A percentile compares a stretch with the other conserved stretches of the same genome.
phyloP scores from a whole-genome alignment of 1,139 yeast species.

The Groenewaldozyma sp. region DNA sequence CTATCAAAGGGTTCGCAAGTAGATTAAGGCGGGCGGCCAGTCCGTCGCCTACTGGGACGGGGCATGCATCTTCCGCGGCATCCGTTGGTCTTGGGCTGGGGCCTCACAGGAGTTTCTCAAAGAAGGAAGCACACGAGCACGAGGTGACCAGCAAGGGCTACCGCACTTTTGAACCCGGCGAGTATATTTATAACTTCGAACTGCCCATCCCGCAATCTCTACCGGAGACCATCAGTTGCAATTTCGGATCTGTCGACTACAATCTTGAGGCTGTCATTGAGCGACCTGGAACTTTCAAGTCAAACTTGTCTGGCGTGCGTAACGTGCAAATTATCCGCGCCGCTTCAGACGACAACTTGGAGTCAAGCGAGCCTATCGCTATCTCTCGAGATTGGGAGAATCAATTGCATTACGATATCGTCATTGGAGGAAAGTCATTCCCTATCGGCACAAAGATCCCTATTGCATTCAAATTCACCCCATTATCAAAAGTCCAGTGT shows the following conservation, averaged over 20 bases:
- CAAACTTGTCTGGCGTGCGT: conserved; percentile 54
- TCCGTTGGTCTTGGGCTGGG: conserved; percentile 13
- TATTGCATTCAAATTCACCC: conserved; percentile 71
- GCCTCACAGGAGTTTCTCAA: conserved; percentile 19
- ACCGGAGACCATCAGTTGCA: conserved; percentile 72
- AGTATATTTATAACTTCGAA: conserved; percentile 85
- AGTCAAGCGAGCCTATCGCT: conserved; percentile 88
- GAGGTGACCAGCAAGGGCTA: conserved; percentile 27
- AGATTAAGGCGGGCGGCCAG: conserved; percentile 16
- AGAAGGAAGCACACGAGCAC: conserved; percentile 25
- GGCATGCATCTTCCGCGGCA: conserved; percentile 7
- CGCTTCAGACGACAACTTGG: conserved; percentile 69
- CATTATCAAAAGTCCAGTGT: conserved; percentile 76
- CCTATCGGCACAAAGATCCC: conserved; percentile 79
- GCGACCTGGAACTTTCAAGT: conserved; percentile 77
- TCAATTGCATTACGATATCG: conserved; percentile 78
- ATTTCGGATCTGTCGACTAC: conserved; percentile 75
- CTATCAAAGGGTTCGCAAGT: conserved; percentile 14
- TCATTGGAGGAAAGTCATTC: conserved; percentile 78
- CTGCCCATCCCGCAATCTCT: conserved; percentile 72
- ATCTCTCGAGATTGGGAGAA: conserved; percentile 92
- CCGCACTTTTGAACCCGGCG: conserved; percentile 63
- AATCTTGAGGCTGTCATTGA: conserved; percentile 58
- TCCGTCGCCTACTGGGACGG: conserved; percentile 10
- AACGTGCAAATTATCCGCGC: conserved; percentile 65